These are phyloP conservation scores for Antitrichia curtipendula DNA, from an alignment of 225 moss, liverwort and hornwort species.

Conservation along the genomic window DNA sequence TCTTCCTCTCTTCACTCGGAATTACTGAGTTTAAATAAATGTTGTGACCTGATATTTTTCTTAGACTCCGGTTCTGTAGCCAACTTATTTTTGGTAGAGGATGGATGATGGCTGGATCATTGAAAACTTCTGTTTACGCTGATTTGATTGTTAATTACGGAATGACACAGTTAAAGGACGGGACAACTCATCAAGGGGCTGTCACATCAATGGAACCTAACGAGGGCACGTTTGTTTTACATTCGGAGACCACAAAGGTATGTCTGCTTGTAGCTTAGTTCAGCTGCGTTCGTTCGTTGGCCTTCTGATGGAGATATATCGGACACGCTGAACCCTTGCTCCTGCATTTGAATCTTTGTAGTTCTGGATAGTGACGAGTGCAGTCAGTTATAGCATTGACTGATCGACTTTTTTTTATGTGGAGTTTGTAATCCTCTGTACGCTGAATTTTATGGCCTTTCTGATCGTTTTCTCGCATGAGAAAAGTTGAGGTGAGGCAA, in stretches of 20 bases:
- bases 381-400: not conserved
- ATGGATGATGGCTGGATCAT: not conserved
- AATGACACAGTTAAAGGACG: conserved; percentile 71
- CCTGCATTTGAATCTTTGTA: not conserved
- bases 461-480: not conserved
- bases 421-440: not conserved
- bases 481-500: not conserved
- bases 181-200: conserved; percentile 76
- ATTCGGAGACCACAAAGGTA: conserved; percentile 55
- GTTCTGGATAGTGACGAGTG: not conserved
- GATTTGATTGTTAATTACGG: not conserved
- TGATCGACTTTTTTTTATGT: not conserved
- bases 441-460: not conserved
- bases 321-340: not conserved
- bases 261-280: not conserved
- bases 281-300: not conserved
- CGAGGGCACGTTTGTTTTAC: conserved; percentile 62
- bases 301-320: not conserved
- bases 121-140: not conserved
- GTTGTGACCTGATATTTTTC: not conserved
- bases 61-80: not conserved
- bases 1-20: not conserved
- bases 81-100: not conserved
- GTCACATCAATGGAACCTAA: conserved; percentile 98
- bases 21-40: not conserved